Conservation (phyloP, 176 grass and related monocot genomes). For the Paspalum vaginatum region DNA sequence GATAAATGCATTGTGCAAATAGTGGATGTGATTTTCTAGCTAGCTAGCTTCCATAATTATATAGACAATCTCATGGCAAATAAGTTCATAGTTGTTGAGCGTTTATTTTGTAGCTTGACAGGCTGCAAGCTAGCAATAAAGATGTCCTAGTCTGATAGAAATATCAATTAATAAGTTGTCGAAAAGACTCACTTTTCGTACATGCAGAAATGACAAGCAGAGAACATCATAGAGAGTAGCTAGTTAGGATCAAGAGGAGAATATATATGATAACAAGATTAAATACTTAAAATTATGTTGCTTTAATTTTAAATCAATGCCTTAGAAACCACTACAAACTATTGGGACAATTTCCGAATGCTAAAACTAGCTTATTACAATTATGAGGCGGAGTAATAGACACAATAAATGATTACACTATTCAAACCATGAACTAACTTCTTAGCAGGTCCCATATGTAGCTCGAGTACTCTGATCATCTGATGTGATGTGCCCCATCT, state of each 20-base stretch:
- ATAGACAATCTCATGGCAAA: constrained; percentile 10
- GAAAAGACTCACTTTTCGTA: constrained; percentile 15
- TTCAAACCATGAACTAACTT: background rate
- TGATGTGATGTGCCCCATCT: constrained; percentile 18
- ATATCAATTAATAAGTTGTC: constrained; percentile 26
- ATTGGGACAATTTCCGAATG: too few species aligned
- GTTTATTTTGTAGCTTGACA: background rate
- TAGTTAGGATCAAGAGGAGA: background rate
- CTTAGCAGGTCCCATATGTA: background rate
- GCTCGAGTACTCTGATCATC: background rate
- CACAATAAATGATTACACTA: background rate
- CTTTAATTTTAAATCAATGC: background rate
- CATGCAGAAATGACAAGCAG: background rate
- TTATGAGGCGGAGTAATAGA: background rate
- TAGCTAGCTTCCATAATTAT: constrained; percentile 11
- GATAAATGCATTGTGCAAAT: background rate
- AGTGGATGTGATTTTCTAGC: background rate
- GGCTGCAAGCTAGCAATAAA: constrained; percentile 15
- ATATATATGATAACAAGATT: background rate
- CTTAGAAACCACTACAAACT: background rate
- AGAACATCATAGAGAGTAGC: background rate
- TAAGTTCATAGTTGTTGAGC: background rate
- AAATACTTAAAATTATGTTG: background rate
- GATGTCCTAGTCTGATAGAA: constrained; percentile 31
- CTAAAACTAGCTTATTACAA: too few species aligned